These are phyloP conservation scores for Xylariaceae sp. DNA, from an alignment of 2,329 filamentous ascomycete species.

Conservation along the genomic window DNA sequence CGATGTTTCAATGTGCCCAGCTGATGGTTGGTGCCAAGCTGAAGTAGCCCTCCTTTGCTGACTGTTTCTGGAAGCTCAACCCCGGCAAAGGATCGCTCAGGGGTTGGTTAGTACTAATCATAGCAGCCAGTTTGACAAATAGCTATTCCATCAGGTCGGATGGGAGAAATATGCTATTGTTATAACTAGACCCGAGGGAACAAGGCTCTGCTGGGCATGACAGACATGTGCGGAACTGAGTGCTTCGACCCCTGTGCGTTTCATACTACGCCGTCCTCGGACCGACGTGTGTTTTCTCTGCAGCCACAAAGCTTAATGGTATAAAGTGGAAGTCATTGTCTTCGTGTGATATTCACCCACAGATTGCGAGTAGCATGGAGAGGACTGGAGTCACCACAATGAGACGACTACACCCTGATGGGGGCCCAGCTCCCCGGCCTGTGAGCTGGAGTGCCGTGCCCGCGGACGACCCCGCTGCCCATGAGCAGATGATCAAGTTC, in stretches of 20 bases:
- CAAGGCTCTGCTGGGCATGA: conserved; percentile 9
- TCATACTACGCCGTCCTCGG: not conserved
- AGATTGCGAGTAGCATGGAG: conserved; percentile 2
- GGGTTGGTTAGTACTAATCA: conserved; percentile 15
- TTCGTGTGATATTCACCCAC: conserved; percentile 5
- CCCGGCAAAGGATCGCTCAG: conserved; percentile 16
- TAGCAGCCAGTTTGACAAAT: conserved; percentile 18
- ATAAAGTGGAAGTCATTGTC: not conserved
- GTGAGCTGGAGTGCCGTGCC: conserved; percentile 16
- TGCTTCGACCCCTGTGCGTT: not conserved
- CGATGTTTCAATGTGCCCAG: too few relatives aligned
- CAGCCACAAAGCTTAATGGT: conserved; percentile 1
- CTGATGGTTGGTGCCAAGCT: not conserved
- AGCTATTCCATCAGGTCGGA: conserved; percentile 4
- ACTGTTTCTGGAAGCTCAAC: conserved; percentile 15
- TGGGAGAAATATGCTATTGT: conserved; percentile 1
- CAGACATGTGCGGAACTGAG: conserved; percentile 1
- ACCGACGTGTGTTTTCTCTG: conserved; percentile 3
- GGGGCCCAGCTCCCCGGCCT: conserved; percentile 7
- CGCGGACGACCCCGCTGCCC: conserved; percentile 15
- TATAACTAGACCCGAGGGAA: conserved; percentile 7
- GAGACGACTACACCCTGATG: conserved; percentile 12
- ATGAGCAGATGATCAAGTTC: conserved; percentile 19
- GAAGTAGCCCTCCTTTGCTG: conserved; percentile 10
- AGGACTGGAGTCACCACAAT: conserved; percentile 3